A percentile compares a stretch with the other conserved stretches of the same genome.
Conservation (phyloP, 2,329 filamentous ascomycete species). For the Colletotrichum sp. region DNA sequence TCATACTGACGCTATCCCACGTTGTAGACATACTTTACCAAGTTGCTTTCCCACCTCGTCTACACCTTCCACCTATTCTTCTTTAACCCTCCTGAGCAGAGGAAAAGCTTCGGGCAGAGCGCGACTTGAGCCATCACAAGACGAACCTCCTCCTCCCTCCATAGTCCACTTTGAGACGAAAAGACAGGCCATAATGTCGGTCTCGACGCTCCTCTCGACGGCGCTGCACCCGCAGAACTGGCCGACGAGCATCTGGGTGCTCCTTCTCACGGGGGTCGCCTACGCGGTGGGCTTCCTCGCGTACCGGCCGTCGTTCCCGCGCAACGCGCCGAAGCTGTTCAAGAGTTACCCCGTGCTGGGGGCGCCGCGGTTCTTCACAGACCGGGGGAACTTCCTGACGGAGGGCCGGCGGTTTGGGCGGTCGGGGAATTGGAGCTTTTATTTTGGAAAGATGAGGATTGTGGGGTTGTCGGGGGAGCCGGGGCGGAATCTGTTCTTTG, state of each 20-base stretch:
- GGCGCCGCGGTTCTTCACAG: constrained; percentile 48
- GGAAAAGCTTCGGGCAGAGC: not conserved
- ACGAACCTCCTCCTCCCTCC: not conserved
- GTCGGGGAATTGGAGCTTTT: constrained; percentile 53
- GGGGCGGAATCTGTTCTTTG: constrained; percentile 48
- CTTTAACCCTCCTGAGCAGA: not conserved
- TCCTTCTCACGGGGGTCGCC: constrained; percentile 16
- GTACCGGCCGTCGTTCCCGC: constrained; percentile 25
- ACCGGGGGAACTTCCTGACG: constrained; percentile 47
- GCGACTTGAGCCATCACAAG: not conserved
- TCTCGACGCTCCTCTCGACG: not conserved
- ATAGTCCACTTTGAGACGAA: not conserved
- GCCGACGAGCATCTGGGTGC: constrained; percentile 23
- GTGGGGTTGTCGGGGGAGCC: constrained; percentile 48
- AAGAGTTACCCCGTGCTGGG: constrained; percentile 46
- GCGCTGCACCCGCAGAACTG: constrained; percentile 19
- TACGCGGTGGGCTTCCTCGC: constrained; percentile 14
- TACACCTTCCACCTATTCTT: rapidly evolving
- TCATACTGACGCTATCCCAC: not conserved
- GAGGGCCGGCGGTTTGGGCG: constrained; percentile 31
- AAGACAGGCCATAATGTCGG: not conserved
- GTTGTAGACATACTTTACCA: not conserved
- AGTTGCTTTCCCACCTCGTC: not conserved
- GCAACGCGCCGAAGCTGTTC: constrained; percentile 27
- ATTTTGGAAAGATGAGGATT: constrained; percentile 48